Base-by-base conservation (phyloP, 352 stramenopile species). In the Stephanocyclus meneghinianus region DNA sequence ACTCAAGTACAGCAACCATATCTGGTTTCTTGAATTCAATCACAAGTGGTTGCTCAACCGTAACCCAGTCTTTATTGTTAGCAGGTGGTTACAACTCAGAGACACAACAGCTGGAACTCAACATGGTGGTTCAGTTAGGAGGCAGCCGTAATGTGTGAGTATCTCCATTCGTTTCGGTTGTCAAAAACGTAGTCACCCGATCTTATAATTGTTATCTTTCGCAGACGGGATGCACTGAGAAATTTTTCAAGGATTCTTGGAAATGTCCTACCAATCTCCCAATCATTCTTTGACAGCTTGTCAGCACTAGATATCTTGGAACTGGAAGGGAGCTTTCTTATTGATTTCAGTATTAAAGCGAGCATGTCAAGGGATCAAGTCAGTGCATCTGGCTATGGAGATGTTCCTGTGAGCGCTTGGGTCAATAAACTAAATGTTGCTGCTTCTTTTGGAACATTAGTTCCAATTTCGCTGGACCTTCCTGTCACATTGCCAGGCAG, bases 341-440 rank as follows among this genome's bases (percentile, higher is more conserved):
- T 83, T 51, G 76, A 83, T 62, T 65, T 83, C n/a, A 72, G 48
- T 47, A 42, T 80, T 40, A 62, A 45, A 37, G 76, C 76, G 59
- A 71, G 13, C 29, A 83, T 83, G 51, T 44, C 64, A 30, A 8
- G 8, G 8, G n/a, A 26, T 57, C 21, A 45, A 42, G 45, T 75
- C n/a, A 71, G 56, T 32, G 44, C 5, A 11, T 48, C 26, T 13
- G 55, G 9, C 40, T 80, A 72, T 56, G 42, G 16, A 55, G 37
- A 42, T 62, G 35, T 84, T 40, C 37, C 51, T 44, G 5, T 66
- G 35, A 81, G 60, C 29, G 15, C 78, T 30, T 21, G 10, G 8
- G 47, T 84, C n/a, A 77, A 84, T 16, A 18, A 51, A 21, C 81
- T 81, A 30, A 35, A 63, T 21, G 63, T 44, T n/a, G 51, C 21